Evolutionary conservation across 2,329 filamentous ascomycete genomes (phyloP).

Genomic region (Cytospora paraplurivora): DNA sequence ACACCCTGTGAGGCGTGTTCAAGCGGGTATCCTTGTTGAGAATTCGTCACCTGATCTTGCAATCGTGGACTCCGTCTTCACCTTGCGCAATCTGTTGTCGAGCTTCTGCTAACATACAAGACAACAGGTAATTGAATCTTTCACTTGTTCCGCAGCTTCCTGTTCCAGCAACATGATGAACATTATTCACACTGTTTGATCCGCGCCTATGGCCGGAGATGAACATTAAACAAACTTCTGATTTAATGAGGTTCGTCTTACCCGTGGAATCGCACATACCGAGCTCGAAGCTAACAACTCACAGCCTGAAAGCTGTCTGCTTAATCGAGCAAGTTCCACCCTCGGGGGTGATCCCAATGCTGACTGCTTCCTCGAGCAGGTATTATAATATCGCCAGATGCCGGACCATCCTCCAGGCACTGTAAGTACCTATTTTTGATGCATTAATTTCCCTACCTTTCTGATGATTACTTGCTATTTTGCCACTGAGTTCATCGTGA

Average conservation of each 20-base stretch:
- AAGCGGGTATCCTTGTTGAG: slow-evolving; percentile 62
- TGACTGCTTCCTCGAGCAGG: slow-evolving; percentile 22
- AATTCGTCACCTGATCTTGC: slow-evolving; percentile 64
- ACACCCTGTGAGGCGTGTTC: slow-evolving; percentile 59
- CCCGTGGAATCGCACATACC: neutral
- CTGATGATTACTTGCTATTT: slow-evolving; percentile 55
- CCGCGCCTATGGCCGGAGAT: slow-evolving; percentile 48
- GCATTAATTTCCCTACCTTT: slow-evolving; percentile 37
- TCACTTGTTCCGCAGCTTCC: slow-evolving; percentile 21
- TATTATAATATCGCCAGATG: slow-evolving; percentile 10
- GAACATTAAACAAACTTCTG: slow-evolving; percentile 57
- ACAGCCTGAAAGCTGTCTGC: slow-evolving; percentile 29
- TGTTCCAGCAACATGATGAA: slow-evolving; percentile 48
- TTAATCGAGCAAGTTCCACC: slow-evolving; percentile 12
- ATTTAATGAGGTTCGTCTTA: slow-evolving; percentile 49
- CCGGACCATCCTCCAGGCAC: neutral
- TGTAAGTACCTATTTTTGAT: slow-evolving; percentile 22
- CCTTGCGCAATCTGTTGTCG: slow-evolving; percentile 29
- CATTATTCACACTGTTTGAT: slow-evolving; percentile 66
- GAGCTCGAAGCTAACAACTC: slow-evolving; percentile 10
- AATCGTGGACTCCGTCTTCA: slow-evolving; percentile 31
- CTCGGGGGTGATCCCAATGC: slow-evolving; percentile 3
- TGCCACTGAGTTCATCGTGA: slow-evolving; percentile 57
- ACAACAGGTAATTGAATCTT: slow-evolving; percentile 31
- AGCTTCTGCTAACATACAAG: slow-evolving; percentile 20